phyloP scores from a whole-genome alignment of 164 flowering plant genomes.

The Magnolia officinalis region DNA sequence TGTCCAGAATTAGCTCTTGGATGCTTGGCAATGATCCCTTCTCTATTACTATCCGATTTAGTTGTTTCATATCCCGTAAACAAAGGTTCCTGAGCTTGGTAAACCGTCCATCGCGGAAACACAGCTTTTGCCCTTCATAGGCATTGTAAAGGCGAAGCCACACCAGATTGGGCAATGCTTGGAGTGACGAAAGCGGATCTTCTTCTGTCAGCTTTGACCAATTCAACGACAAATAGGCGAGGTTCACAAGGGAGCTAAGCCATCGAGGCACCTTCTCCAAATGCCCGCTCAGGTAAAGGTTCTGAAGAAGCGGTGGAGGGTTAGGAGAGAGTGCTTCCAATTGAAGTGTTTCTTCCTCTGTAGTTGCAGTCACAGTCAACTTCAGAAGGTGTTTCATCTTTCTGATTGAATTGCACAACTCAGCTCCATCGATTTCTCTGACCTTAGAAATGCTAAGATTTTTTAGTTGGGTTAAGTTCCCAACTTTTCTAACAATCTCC shows the following conservation, averaged over 20 bases:
- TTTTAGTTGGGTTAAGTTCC: neutral
- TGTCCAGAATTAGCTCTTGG: constrained; percentile 14
- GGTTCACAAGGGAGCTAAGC: constrained; percentile 21
- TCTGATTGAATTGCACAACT: neutral
- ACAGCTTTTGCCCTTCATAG: constrained; percentile 20
- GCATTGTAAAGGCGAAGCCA: constrained; percentile 28
- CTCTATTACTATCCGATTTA: constrained; percentile 22
- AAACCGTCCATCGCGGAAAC: constrained; percentile 24
- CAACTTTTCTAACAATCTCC: neutral
- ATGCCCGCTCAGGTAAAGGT: constrained; percentile 22
- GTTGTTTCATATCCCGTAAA: constrained; percentile 14
- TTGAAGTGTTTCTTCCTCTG: too few relatives aligned
- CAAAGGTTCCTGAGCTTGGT: constrained; percentile 28
- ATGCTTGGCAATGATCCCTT: constrained; percentile 34
- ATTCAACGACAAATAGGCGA: constrained; percentile 24
- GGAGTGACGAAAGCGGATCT: constrained; percentile 20
- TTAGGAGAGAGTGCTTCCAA: neutral
- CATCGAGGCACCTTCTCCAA: constrained; percentile 28
- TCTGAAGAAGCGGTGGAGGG: constrained; percentile 23
- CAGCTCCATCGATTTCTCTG: neutral
- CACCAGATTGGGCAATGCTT: constrained; percentile 21
- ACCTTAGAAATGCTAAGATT: neutral
- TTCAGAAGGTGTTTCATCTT: too few relatives aligned
- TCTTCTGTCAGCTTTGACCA: constrained; percentile 19
- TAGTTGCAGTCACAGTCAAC: too few relatives aligned